These are phyloP conservation scores for Hanseniaspora uvarum DNA, from an alignment of 1,139 yeast genomes.

Conservation along the genomic window DNA sequence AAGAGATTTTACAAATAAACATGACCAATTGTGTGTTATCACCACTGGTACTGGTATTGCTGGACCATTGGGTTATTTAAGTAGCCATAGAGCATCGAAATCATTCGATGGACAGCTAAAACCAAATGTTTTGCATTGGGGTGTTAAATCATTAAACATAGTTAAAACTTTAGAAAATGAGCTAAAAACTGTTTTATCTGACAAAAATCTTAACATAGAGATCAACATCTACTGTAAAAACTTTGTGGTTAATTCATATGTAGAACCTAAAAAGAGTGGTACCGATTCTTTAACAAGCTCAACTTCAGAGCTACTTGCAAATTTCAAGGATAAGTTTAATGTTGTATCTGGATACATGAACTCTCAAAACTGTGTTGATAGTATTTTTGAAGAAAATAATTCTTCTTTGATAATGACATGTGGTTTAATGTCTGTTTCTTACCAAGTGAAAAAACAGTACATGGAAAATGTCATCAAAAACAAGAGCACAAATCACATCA, in stretches of 20 bases:
- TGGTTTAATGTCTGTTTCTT: slow-evolving; percentile 47
- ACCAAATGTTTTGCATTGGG: slow-evolving; percentile 37
- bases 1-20: slow-evolving; percentile 37
- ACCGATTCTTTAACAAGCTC: neutral
- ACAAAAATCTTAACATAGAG: slow-evolving; percentile 28
- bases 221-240: slow-evolving; percentile 34
- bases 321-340: slow-evolving; percentile 30
- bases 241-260: neutral
- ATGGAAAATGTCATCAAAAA: slow-evolving; percentile 17
- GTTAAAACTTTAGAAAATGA: slow-evolving; percentile 46
- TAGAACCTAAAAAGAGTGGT: neutral
- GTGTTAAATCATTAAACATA: slow-evolving; percentile 39
- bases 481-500: neutral
- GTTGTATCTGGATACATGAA: slow-evolving; percentile 43
- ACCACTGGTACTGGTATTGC: slow-evolving; percentile 76
- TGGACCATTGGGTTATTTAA: slow-evolving; percentile 36
- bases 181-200: slow-evolving; percentile 28
- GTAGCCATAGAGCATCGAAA: slow-evolving; percentile 20
- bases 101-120: slow-evolving; percentile 17
- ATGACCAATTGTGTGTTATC: slow-evolving; percentile 45
- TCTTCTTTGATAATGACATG: slow-evolving; percentile 41
- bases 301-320: slow-evolving; percentile 14
- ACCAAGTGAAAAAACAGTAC: slow-evolving; percentile 37
- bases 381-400: slow-evolving; percentile 33
- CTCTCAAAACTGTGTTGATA: slow-evolving; percentile 33